Evolutionary conservation across 2,329 filamentous ascomycete species (phyloP), one percentile per base, ranked within the genome.

Genomic region (Diaporthe helianthi): DNA sequence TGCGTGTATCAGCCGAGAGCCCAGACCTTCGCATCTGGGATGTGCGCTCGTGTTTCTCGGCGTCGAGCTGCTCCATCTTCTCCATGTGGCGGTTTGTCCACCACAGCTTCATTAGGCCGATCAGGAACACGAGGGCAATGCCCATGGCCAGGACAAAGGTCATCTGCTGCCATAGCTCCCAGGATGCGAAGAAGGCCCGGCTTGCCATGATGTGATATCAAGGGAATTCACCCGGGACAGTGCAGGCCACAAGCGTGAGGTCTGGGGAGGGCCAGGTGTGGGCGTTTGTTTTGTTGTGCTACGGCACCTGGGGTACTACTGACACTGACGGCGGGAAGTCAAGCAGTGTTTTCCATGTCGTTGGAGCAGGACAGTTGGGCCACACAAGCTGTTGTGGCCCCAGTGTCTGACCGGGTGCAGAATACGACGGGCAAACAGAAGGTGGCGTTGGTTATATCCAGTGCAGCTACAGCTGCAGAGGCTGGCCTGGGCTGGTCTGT

Each of bases 121-220:
- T 79, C 63, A 86, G 75, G 74, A 97, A 90, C 47, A 94, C 92
- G 46, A 89, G 73, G 60, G 87, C 85, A 73, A 97, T 94, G 70
- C 87, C 87, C 73, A 87, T 87, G 46, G 85, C 92, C 60, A 97
- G 86, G 36, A 93, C 94, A 82, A 97, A 93, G 65, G 90, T 92
- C 89, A 97, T 90, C 83, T 97, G 90, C 84, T 96, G 89, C 94
- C 94, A 97, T 75, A 96, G 82, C 74, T 87, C 83, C 94, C 93
- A 97, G 61, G 82, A 84, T 51, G 83, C 76, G 79, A 92, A 93
- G 79, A 93, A 93, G 47, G 76, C 78, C 63, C 73, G 75, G 76
- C 79, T 80, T 60, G 73, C 77, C 81, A 82, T 83, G 61, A 22
- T 19, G 36, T 15, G 15, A 8, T 58, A 13, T n/a, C 19, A n/a